Conservation (phyloP, 2,329 filamentous ascomycete species). For the Scolecobasidium constrictum region DNA sequence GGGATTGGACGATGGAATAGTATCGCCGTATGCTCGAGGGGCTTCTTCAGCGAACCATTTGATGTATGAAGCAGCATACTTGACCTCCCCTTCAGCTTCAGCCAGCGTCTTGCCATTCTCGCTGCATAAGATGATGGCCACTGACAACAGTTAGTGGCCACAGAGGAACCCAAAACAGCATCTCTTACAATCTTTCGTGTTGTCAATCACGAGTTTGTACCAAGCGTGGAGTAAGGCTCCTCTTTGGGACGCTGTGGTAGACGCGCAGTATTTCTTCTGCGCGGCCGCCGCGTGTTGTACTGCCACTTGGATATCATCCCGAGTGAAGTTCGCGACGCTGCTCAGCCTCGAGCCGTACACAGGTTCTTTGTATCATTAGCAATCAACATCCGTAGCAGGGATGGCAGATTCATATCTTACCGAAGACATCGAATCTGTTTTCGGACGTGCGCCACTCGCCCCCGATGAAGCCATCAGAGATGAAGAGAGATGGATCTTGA, state of each 20-base stretch:
- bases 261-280: conserved; percentile 10
- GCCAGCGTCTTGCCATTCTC: conserved; percentile 22
- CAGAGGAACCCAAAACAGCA: background rate
- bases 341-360: conserved; percentile 14
- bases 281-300: conserved; percentile 13
- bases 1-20: conserved; percentile 10
- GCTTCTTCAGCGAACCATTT: conserved; percentile 22
- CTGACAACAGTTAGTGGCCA: conserved; percentile 2
- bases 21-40: conserved; percentile 10
- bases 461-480: conserved; percentile 10
- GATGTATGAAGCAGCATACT: conserved; percentile 19
- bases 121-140: conserved; percentile 19
- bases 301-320: conserved; percentile 15
- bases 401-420: background rate
- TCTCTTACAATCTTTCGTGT: conserved; percentile 16
- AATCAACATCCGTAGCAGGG: background rate
- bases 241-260: conserved; percentile 14
- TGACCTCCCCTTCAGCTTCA: conserved; percentile 20
- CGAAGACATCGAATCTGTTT: conserved; percentile 10
- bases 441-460: conserved; percentile 9
- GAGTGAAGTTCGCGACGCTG: conserved; percentile 13
- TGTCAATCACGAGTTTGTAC: conserved; percentile 18
- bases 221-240: conserved; percentile 18
- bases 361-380: conserved; percentile 12
- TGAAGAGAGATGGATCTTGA: conserved; percentile 11